These are phyloP conservation scores for Quercus robur DNA, from an alignment of 306 rosid genomes.

Conservation along the genomic window DNA sequence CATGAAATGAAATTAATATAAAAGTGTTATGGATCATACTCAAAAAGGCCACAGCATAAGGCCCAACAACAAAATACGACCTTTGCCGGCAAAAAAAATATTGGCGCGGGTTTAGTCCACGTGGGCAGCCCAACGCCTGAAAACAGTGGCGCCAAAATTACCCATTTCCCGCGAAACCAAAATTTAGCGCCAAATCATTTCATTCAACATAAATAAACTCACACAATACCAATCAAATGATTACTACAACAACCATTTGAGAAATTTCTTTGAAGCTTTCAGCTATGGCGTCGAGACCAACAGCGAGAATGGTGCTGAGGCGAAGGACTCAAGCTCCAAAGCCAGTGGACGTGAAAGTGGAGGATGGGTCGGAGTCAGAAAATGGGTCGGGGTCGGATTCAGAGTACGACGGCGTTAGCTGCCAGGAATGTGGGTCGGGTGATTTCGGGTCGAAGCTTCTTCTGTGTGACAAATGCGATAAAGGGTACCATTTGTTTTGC, in stretches of 20 bases:
- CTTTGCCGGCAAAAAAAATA: too few relatives aligned
- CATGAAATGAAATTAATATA: too few relatives aligned
- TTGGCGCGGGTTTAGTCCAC: too few relatives aligned
- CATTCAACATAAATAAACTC: background rate
- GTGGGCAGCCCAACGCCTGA: too few relatives aligned
- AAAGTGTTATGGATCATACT: too few relatives aligned
- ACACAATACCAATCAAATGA: too few relatives aligned
- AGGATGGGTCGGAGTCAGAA: too few relatives aligned
- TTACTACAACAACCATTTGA: background rate
- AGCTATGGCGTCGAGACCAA: background rate
- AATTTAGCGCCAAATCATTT: constrained; percentile 18
- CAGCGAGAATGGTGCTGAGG: constrained; percentile 12
- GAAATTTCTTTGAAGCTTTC: background rate
- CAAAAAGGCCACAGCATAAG: too few relatives aligned
- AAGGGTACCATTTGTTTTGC: constrained; percentile 50
- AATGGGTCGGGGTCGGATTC: too few relatives aligned
- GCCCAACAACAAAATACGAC: too few relatives aligned
- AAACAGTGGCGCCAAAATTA: constrained; percentile 20
- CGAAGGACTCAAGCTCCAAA: constrained; percentile 43
- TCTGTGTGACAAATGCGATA: constrained; percentile 48
- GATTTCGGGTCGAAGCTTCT: constrained; percentile 40
- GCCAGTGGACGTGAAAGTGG: background rate
- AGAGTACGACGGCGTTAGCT: constrained; percentile 23
- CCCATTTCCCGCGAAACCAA: constrained; percentile 25
- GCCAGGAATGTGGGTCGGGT: constrained; percentile 49